Base-by-base conservation (phyloP, 208 protist species). In the Leishmania braziliensis region DNA sequence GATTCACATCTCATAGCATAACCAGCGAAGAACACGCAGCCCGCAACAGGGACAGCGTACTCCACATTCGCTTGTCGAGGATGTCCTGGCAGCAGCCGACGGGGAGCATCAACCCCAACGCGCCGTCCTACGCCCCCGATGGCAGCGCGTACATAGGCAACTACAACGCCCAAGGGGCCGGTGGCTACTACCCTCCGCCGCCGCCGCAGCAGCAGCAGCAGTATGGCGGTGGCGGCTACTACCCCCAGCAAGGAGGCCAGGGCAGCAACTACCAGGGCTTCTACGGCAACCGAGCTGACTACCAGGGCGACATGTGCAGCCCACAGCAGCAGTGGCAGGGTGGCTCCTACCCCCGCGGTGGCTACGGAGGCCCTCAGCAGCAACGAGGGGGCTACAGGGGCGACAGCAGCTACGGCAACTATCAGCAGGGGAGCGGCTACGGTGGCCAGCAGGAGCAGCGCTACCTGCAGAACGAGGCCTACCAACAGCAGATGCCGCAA, bases 61-160 rank as follows among this genome's bases (percentile, higher is more conserved):
- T 46, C 43, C 43, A 46, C 43, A 46, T 46, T 53, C 8, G 0
- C 10, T 29, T 9, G 5, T 48, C 23, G 26, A 72, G 51, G 68
- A 96, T 96, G 93, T 91, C 93, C 43, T 96, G 91, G 93, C 86
- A 93, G 75, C 91, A 93, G 70, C 91, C 91, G 23, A 84, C 82
- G 39, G 92, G 91, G 4, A 90, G 89, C 76, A 86, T 92, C 71
- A 91, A 90, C 83, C 79, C 82, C 73, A 91, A 86, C 81, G 86
- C 78, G 20, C 78, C 77, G n/a, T 79, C 82, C 56, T 86, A 82
- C 73, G 84, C 73, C 1, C 75, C 84, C 1, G 65, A 77, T 5
- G 71, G 60, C 63, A 36, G 36, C 33, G 73, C 71, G 29, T 58
- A 71, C 48, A 53, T 60, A 16, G 62, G 62, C 77, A 51, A 23